Conservation (phyloP, 2,329 filamentous ascomycete species). For the Colletotrichum tropicale region DNA sequence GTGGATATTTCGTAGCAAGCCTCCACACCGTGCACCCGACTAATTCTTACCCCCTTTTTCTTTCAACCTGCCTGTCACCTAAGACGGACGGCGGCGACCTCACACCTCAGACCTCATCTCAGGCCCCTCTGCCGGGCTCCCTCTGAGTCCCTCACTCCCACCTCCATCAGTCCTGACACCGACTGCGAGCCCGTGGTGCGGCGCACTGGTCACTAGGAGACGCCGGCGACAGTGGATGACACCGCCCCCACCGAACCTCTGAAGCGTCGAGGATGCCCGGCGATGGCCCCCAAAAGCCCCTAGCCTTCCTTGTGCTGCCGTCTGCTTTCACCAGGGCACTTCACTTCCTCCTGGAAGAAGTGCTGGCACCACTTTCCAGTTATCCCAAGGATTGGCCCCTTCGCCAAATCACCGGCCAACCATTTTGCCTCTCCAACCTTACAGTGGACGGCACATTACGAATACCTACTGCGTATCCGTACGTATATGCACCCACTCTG, state of each 20-base stretch:
- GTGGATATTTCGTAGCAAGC: neutral
- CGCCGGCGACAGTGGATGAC: neutral
- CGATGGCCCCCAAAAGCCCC: constrained; percentile 17
- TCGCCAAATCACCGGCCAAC: neutral
- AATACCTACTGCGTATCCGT: neutral
- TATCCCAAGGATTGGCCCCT: neutral
- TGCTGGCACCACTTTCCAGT: neutral
- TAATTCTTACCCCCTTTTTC: neutral
- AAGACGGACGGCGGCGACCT: neutral
- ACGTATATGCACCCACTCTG: neutral
- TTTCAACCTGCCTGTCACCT: neutral
- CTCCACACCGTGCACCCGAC: neutral
- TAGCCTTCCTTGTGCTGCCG: neutral
- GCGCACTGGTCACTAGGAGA: constrained; percentile 4
- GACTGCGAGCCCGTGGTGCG: neutral
- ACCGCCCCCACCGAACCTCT: constrained; percentile 10
- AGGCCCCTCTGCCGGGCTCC: neutral
- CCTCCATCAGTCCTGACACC: neutral
- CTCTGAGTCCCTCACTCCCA: neutral
- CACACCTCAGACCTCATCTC: neutral
- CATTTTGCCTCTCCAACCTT: neutral
- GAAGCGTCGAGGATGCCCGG: constrained; percentile 11
- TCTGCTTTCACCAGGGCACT: neutral
- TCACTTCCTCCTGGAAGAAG: neutral
- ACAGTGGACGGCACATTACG: neutral